Evolutionary conservation across 2,329 filamentous ascomycete species (phyloP).

Genomic region (Fusarium paranaense): DNA sequence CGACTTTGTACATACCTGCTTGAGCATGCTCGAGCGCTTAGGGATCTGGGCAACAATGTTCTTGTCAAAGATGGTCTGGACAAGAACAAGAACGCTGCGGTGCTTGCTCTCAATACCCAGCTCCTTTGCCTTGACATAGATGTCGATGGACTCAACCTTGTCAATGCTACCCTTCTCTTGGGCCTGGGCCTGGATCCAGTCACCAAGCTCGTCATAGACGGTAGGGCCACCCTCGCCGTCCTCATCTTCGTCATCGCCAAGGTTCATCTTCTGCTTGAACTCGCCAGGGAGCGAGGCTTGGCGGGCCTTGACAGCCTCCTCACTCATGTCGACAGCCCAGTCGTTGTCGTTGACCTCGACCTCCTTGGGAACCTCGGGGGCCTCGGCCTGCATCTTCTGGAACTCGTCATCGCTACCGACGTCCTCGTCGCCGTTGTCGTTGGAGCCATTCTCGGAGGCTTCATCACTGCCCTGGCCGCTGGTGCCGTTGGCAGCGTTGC

Average conservation of each 20-base stretch:
- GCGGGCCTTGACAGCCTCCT: conserved; percentile 93
- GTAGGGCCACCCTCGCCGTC: conserved; percentile 82
- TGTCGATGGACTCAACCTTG: conserved; percentile 87
- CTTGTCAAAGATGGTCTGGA: conserved; percentile 93
- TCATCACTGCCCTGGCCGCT: conserved; percentile 69
- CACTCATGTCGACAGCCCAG: conserved; percentile 97
- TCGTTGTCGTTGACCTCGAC: conserved; percentile 83
- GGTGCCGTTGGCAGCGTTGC: conserved; percentile 60
- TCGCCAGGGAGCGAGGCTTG: conserved; percentile 93
- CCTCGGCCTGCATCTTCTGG: conserved; percentile 78
- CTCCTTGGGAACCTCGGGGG: conserved; percentile 60
- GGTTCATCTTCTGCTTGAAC: conserved; percentile 90
- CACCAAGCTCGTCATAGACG: conserved; percentile 89
- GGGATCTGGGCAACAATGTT: conserved; percentile 90
- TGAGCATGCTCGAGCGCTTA: conserved; percentile 85
- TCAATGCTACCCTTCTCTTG: conserved; percentile 78
- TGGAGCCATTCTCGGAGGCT: conserved; percentile 62
- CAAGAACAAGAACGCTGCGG: conserved; percentile 90
- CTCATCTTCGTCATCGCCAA: conserved; percentile 84
- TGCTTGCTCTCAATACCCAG: conserved; percentile 95
- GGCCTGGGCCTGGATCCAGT: conserved; percentile 86
- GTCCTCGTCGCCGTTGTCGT: conserved; percentile 67
- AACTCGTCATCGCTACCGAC: conserved; percentile 93
- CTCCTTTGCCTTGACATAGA: conserved; percentile 97
- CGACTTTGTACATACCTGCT: conserved; percentile 71